These are phyloP conservation scores for Hypseocharis bilobata DNA, from an alignment of 441 rosid species.

Conservation along the genomic window DNA sequence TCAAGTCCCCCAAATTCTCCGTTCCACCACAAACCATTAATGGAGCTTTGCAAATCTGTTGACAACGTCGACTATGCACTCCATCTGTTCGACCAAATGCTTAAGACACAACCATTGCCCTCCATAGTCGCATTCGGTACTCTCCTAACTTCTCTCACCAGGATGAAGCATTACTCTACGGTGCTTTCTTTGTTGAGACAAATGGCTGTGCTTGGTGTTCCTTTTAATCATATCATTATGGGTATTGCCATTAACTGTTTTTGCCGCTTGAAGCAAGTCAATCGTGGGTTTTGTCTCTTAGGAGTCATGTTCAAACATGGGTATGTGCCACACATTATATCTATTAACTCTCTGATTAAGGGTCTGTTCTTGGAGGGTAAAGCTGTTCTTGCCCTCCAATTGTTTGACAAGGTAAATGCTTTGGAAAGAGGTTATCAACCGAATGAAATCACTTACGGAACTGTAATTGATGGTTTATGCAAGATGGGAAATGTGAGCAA, in stretches of 20 bases:
- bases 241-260: background rate
- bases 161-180: background rate
- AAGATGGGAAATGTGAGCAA: background rate
- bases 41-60: too few species aligned
- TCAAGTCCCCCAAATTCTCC: background rate
- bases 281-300: background rate
- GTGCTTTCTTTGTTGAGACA: background rate
- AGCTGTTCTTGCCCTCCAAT: background rate
- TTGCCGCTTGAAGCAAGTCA: background rate
- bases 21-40: too few species aligned
- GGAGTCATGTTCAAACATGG: background rate
- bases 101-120: background rate
- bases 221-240: background rate
- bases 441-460: background rate
- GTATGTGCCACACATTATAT: background rate
- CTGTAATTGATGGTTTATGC: background rate
- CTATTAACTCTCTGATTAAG: background rate
- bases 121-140: background rate
- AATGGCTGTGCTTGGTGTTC: background rate
- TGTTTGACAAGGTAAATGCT: background rate
- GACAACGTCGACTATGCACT: too few species aligned
- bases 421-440: background rate
- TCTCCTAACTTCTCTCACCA: background rate
- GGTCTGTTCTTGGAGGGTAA: background rate
- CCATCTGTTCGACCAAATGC: too few species aligned